Conservation (phyloP, 305 asterid species). For the Fraxinus greggii region DNA sequence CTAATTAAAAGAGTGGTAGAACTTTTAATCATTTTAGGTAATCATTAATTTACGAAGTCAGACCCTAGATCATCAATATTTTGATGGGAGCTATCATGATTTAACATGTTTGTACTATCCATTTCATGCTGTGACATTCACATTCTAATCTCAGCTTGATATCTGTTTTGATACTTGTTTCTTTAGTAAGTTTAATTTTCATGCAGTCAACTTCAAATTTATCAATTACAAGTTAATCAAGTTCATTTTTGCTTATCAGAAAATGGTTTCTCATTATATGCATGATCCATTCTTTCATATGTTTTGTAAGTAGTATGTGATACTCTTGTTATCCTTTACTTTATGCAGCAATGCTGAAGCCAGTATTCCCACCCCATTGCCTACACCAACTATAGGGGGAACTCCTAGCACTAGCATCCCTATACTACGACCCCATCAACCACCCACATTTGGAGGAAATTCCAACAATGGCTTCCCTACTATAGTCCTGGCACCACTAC, state of each 20-base stretch:
- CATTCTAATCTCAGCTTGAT: not conserved
- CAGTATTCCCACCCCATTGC: constrained; percentile 4
- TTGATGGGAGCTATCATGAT: constrained; percentile 36
- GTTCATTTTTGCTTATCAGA: not conserved
- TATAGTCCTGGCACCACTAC: not conserved
- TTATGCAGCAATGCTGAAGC: constrained; percentile 18
- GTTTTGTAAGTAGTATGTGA: not conserved
- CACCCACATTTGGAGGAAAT: not conserved
- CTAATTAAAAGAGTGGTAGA: too few relatives aligned
- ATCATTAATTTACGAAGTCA: not conserved
- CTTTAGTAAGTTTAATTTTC: not conserved
- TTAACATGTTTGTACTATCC: constrained; percentile 10
- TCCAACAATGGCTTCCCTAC: constrained; percentile 10
- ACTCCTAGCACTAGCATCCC: not conserved
- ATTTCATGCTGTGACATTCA: not conserved
- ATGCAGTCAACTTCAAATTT: not conserved
- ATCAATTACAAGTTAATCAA: not conserved
- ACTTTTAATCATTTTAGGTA: not conserved
- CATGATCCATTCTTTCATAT: not conserved
- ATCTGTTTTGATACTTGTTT: too few relatives aligned
- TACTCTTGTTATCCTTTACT: not conserved
- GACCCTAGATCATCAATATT: not conserved
- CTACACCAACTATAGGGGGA: not conserved
- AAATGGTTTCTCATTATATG: not conserved
- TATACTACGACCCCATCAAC: constrained; percentile 4